phyloP scores from a whole-genome alignment of 129 eudicot species.

The Lactuca sativa region DNA sequence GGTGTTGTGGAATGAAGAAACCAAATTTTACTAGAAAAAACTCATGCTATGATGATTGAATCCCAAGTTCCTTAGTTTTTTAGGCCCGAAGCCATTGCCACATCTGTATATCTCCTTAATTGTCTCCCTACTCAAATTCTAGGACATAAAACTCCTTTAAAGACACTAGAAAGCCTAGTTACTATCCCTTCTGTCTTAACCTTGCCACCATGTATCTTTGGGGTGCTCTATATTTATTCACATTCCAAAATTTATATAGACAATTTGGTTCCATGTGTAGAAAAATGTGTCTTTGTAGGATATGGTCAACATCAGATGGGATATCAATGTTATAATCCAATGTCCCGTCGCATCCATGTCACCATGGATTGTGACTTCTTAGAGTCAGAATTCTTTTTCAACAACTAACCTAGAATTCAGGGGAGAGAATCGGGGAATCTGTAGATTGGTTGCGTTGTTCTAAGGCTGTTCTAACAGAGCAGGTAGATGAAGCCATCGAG shows the following conservation, averaged over 20 bases:
- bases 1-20: background rate
- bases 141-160: too few relatives aligned
- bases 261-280: too few relatives aligned
- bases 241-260: too few relatives aligned
- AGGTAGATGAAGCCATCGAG: slow-evolving; percentile 5
- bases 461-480: background rate
- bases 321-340: background rate
- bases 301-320: slow-evolving; percentile 10
- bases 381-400: slow-evolving; percentile 1
- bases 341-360: background rate
- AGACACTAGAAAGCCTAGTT: too few relatives aligned
- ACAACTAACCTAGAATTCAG: slow-evolving; percentile 13
- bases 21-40: background rate
- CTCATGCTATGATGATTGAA: too few relatives aligned
- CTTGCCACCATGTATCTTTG: too few relatives aligned
- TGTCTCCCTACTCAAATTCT: too few relatives aligned
- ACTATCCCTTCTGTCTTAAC: too few relatives aligned
- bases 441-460: slow-evolving; percentile 5
- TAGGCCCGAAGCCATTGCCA: too few relatives aligned
- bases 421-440: slow-evolving; percentile 1
- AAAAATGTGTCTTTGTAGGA: background rate
- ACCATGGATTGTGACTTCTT: slow-evolving; percentile 2
- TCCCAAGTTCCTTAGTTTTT: too few relatives aligned
- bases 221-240: too few relatives aligned
- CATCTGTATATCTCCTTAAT: too few relatives aligned